A percentile compares a stretch with the other conserved stretches of the same genome.
Conservation (phyloP, 176 grass and related monocot species). For the Pontederia crassipes region DNA sequence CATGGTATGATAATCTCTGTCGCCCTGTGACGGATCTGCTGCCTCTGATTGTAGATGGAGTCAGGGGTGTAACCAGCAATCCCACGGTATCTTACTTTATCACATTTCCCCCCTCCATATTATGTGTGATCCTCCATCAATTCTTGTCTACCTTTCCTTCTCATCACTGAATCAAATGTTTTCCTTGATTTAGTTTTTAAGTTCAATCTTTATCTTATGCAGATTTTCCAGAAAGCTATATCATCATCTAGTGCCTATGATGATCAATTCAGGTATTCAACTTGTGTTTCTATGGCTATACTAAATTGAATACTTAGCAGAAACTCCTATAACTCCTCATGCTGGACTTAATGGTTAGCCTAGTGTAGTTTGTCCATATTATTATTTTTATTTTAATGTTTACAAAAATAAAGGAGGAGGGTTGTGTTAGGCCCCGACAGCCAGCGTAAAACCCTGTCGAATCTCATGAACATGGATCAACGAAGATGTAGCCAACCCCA, state of each 20-base stretch:
- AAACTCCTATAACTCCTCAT: background rate
- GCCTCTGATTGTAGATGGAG: constrained; percentile 66
- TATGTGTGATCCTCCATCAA: background rate
- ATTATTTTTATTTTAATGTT: too few species aligned
- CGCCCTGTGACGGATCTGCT: constrained; percentile 84
- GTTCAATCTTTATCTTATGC: constrained; percentile 4
- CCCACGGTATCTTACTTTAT: constrained; percentile 46
- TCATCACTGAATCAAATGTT: too few species aligned
- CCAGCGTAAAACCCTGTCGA: too few species aligned
- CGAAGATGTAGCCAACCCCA: too few species aligned
- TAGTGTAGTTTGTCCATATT: too few species aligned
- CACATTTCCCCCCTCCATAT: too few species aligned
- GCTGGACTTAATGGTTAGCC: too few species aligned
- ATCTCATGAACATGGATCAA: too few species aligned
- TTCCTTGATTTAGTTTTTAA: background rate
- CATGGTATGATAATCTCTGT: constrained; percentile 99
- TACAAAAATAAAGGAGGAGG: too few species aligned
- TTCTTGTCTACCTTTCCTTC: background rate
- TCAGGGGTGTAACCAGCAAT: constrained; percentile 96
- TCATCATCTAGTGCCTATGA: constrained; percentile 90
- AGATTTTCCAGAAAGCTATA: constrained; percentile 99
- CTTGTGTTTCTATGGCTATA: background rate
- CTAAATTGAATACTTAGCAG: background rate
- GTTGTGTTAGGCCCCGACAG: too few species aligned
- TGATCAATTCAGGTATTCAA: constrained; percentile 71